Percentiles rank a stretch among this genome's conserved stretches.
Evolutionary conservation across 768 basidiomycete species (phyloP).

Genomic region (Clitopilus hobsonii): DNA sequence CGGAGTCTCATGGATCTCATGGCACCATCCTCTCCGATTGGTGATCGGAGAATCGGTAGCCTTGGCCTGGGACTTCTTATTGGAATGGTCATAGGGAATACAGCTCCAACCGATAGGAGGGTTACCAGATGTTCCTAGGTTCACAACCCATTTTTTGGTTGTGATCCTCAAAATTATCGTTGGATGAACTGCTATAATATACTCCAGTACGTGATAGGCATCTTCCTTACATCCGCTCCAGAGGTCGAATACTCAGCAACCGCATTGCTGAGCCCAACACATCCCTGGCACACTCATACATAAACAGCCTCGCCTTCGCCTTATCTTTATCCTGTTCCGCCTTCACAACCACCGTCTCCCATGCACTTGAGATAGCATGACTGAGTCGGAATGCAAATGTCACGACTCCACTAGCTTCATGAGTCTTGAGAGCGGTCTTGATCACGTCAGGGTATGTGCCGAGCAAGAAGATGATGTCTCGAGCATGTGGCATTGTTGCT

Average conservation of each 20-base stretch:
- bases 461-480: conserved; percentile 83
- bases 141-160: too few relatives aligned
- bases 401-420: conserved; percentile 89
- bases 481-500: conserved; percentile 61
- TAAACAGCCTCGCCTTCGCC: conserved; percentile 80
- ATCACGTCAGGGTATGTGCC: conserved; percentile 92
- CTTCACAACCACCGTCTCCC: conserved; percentile 87
- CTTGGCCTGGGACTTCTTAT: too few relatives aligned
- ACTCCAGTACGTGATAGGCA: conserved; percentile 2
- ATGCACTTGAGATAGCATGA: conserved; percentile 87
- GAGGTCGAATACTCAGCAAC: conserved; percentile 80
- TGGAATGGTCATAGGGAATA: too few relatives aligned
- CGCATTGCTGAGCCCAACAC: conserved; percentile 87
- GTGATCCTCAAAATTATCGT: background rate
- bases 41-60: too few relatives aligned
- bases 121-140: too few relatives aligned
- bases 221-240: conserved; percentile 80
- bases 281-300: conserved; percentile 86
- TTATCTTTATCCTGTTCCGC: conserved; percentile 73
- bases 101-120: background rate
- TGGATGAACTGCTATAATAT: background rate
- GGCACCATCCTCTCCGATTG: too few relatives aligned
- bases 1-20: too few relatives aligned
- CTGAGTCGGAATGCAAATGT: conserved; percentile 85
- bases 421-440: conserved; percentile 74